Evolutionary conservation across 1,284 basidiomycete species (phyloP).

Genomic region (Tilletia walkeri): DNA sequence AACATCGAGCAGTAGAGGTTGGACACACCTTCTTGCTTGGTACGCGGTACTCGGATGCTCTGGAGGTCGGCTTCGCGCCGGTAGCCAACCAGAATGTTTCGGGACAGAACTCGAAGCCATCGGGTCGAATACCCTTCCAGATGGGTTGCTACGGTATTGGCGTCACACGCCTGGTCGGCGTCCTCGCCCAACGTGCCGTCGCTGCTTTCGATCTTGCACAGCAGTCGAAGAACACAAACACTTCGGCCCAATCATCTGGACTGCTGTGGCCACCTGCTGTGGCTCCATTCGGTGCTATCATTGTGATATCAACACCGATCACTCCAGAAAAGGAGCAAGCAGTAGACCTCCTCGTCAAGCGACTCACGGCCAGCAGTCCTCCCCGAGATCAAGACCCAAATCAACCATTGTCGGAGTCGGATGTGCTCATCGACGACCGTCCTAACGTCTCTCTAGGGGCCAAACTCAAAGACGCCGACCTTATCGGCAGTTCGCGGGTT

Average conservation of each 20-base stretch:
- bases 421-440: constrained; percentile 54
- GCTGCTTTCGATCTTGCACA: constrained; percentile 18
- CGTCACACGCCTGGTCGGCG: constrained; percentile 53
- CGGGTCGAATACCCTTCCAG: constrained; percentile 39
- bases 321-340: constrained; percentile 22
- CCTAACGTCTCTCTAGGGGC: constrained; percentile 36
- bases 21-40: constrained; percentile 57
- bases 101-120: neutral
- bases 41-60: constrained; percentile 49
- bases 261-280: constrained; percentile 49
- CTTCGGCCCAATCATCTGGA: constrained; percentile 18
- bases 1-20: constrained; percentile 52
- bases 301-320: constrained; percentile 25
- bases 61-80: constrained; percentile 37
- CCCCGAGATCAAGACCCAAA: neutral
- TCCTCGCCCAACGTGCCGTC: constrained; percentile 43
- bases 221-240: constrained; percentile 13
- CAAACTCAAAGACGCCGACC: constrained; percentile 53
- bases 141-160: constrained; percentile 58
- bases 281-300: constrained; percentile 43
- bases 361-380: neutral
- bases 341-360: constrained; percentile 8
- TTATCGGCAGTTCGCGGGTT: constrained; percentile 48
- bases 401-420: constrained; percentile 7
- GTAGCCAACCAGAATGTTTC: neutral